A percentile compares a stretch with the other conserved stretches of the same genome.
These are phyloP conservation scores for Oryza meridionalis DNA, from an alignment of 176 grass and related monocot species.

Conservation along the genomic window DNA sequence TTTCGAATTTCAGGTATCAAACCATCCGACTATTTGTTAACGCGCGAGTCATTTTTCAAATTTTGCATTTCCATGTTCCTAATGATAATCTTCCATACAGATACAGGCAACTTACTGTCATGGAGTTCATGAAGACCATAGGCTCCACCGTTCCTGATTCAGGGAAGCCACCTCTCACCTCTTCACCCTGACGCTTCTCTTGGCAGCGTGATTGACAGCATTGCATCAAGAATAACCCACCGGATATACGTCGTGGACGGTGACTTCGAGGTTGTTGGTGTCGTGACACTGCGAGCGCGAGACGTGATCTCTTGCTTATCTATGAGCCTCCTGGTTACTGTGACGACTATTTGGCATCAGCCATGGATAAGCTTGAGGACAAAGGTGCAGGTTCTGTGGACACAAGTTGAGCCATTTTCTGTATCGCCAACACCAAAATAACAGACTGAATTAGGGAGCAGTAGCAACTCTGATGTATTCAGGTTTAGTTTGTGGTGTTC, in stretches of 20 bases:
- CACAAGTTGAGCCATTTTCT: constrained; percentile 17
- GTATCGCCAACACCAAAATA: constrained; percentile 2
- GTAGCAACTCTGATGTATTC: constrained; percentile 4
- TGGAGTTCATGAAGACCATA: constrained; percentile 75
- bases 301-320: constrained; percentile 91
- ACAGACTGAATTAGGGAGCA: constrained; percentile 17
- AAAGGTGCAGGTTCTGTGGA: constrained; percentile 12
- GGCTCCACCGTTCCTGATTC: constrained; percentile 69
- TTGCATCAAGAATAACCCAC: constrained; percentile 80
- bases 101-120: constrained; percentile 66
- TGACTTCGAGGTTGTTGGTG: constrained; percentile 58
- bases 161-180: constrained; percentile 59
- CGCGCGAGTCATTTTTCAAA: neutral
- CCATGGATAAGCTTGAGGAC: constrained; percentile 39
- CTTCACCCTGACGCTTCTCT: constrained; percentile 54
- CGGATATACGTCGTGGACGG: constrained; percentile 77
- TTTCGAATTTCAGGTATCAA: constrained; percentile 80
- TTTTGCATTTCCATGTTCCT: neutral
- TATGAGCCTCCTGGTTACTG: constrained; percentile 71
- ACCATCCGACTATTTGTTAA: neutral
- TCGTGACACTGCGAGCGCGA: constrained; percentile 68
- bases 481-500: constrained; percentile 10
- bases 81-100: neutral
- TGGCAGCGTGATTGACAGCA: constrained; percentile 79
- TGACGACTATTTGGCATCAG: constrained; percentile 48